A percentile compares a stretch with the other conserved stretches of the same genome.
These are phyloP conservation scores for Phytopythium aichiense DNA, from an alignment of 352 stramenopile species.

Conservation along the genomic window DNA sequence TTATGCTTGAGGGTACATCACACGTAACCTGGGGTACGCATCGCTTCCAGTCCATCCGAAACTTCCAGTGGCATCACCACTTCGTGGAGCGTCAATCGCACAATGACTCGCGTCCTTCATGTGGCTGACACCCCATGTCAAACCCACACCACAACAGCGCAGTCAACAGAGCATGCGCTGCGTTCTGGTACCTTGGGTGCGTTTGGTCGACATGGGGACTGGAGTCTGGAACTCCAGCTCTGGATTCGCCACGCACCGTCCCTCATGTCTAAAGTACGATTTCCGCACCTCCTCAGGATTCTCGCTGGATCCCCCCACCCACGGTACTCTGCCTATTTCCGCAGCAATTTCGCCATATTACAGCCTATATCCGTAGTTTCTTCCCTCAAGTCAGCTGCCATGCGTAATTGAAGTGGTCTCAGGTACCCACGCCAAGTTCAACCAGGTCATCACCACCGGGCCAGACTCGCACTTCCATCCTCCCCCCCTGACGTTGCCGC, in stretches of 20 bases:
- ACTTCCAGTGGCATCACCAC: conserved; percentile 1
- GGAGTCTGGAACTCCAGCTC: too few species aligned
- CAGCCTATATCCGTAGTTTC: not conserved
- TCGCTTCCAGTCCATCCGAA: not conserved
- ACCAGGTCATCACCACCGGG: conserved; percentile 1
- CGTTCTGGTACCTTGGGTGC: too few species aligned
- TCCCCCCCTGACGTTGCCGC: too few species aligned
- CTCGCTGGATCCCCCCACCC: not conserved
- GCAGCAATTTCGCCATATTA: not conserved
- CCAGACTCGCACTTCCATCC: not conserved
- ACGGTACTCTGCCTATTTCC: not conserved
- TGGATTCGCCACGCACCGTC: too few species aligned
- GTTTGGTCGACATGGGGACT: too few species aligned
- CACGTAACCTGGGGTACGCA: conserved; percentile 4
- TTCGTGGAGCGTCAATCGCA: too few species aligned
- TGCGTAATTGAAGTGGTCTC: not conserved
- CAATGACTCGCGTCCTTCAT: too few species aligned
- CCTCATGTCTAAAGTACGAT: too few species aligned
- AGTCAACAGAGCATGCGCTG: too few species aligned
- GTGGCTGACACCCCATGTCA: too few species aligned
- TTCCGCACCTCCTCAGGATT: not conserved
- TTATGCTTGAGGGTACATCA: not conserved
- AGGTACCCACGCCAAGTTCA: conserved; percentile 4
- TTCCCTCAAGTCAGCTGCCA: too few species aligned
- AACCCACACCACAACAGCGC: too few species aligned